Evolutionary conservation across 345 rosid genomes (phyloP).

Genomic region (Populus nigra): DNA sequence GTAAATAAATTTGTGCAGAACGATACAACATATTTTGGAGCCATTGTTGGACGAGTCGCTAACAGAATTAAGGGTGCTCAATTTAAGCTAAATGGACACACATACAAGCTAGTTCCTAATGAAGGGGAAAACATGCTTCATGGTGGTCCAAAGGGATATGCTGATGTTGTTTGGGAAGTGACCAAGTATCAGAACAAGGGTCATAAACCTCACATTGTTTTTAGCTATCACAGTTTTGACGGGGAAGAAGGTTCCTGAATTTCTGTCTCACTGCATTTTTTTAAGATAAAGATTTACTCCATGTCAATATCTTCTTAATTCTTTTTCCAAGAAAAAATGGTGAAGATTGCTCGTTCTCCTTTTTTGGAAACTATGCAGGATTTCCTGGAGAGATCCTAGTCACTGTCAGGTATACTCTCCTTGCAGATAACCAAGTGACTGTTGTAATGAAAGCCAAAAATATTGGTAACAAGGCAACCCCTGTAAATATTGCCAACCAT

Average conservation of each 20-base stretch:
- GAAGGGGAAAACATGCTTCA: slow-evolving; percentile 79
- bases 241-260: slow-evolving; percentile 66
- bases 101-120: slow-evolving; percentile 54
- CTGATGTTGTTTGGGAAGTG: slow-evolving; percentile 72
- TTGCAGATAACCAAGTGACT: slow-evolving; percentile 33
- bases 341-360: not conserved
- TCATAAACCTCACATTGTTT: slow-evolving; percentile 48
- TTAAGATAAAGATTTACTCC: too few species aligned
- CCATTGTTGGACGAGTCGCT: slow-evolving; percentile 80
- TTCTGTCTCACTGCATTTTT: too few species aligned
- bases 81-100: slow-evolving; percentile 58
- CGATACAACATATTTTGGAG: slow-evolving; percentile 56
- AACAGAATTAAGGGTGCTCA: slow-evolving; percentile 68
- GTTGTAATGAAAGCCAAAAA: slow-evolving; percentile 67
- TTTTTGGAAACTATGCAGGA: slow-evolving; percentile 36
- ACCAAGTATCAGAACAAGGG: slow-evolving; percentile 39
- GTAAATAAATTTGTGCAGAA: slow-evolving; percentile 38
- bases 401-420: slow-evolving; percentile 47
- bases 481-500: slow-evolving; percentile 76
- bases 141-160: slow-evolving; percentile 73
- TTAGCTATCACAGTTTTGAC: slow-evolving; percentile 59
- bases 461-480: slow-evolving; percentile 52
- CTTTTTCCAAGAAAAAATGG: too few species aligned
- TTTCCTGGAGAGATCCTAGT: slow-evolving; percentile 68
- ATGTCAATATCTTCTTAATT: too few species aligned